Evolutionary conservation across 2,329 filamentous ascomycete species (phyloP), one percentile per base, ranked within the genome.

Genomic region (Cadophora luteo-olivacea): DNA sequence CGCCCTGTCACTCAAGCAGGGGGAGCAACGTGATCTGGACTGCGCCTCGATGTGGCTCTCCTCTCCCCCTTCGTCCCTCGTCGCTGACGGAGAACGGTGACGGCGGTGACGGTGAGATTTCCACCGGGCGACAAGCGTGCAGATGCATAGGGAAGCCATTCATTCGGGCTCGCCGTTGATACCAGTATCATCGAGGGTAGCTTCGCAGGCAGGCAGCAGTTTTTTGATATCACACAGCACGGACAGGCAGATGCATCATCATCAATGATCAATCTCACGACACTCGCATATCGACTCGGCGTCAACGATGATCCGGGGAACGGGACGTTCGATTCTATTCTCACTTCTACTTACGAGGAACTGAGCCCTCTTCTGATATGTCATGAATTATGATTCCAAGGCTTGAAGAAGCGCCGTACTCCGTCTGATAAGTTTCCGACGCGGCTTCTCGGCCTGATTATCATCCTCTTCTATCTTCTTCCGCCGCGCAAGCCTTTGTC

Each of bases 31-130:
- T 72, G 69, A 71, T 64, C 67, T 33, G 29, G 48, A 61, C 71
- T 70, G 61, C 65, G 72, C 70, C 70, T 67, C 69, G 41, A 52
- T 69, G 70, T 70, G 68, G 70, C 67, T 72, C 65, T 65, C 61
- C 6, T n/a, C 24, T 33, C 3, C 29, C 48, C 55, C 33, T 33
- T 65, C 25, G 24, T 65, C 36, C n/a, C 41, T 65, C 25, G 32
- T 65, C 25, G 71, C 71, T 73, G 67, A 73, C 72, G 69, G 41
- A 22, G 51, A 16, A 29, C 14, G 25, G 51, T 32, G 25, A 16
- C 12, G 52, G 7, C 29, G 7, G 52, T 55, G 52, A 55, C 52
- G 52, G 52, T 55, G 19, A 55, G 52, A 55, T 55, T 55, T 8
- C 29, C 52, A 55, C 25, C 52, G 52, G 52, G 25, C 6, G 25